Percentiles rank a stretch among this genome's conserved stretches.
Evolutionary conservation across 1,139 yeast genomes (phyloP).

Genomic region (Kurtzmaniella natalensis): DNA sequence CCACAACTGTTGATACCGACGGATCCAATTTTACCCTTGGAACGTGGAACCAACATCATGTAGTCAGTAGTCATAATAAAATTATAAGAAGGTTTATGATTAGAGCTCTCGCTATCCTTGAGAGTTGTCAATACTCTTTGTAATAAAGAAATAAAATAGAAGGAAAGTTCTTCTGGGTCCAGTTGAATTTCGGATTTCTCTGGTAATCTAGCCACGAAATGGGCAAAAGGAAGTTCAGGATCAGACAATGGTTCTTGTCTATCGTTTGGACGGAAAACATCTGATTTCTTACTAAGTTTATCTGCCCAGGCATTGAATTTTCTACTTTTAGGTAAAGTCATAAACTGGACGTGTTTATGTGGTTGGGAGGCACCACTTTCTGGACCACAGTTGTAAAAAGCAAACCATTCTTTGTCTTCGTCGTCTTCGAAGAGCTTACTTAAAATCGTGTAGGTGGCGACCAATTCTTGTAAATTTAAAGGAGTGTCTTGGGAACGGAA

Average conservation of each 20-base stretch:
- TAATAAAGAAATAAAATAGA: constrained; percentile 65
- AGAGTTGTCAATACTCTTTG: constrained; percentile 66
- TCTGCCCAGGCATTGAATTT: constrained; percentile 59
- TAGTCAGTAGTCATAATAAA: constrained; percentile 75
- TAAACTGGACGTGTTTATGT: constrained; percentile 86
- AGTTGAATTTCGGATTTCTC: constrained; percentile 30
- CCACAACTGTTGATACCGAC: constrained; percentile 80
- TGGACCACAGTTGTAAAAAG: constrained; percentile 85
- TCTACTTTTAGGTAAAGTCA: constrained; percentile 56
- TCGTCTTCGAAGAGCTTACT: constrained; percentile 17
- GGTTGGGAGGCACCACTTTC: constrained; percentile 90
- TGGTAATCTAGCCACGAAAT: constrained; percentile 69
- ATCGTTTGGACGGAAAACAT: constrained; percentile 50
- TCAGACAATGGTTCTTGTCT: constrained; percentile 59
- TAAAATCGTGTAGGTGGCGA: constrained; percentile 53
- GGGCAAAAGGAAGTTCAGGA: constrained; percentile 70
- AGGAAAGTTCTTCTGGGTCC: constrained; percentile 51
- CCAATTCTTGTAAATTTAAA: constrained; percentile 62
- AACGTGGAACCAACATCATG: constrained; percentile 84
- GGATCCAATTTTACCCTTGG: constrained; percentile 32
- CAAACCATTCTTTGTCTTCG: constrained; percentile 44
- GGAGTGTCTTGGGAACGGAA: constrained; percentile 72
- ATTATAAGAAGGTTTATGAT: constrained; percentile 59
- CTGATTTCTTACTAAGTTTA: constrained; percentile 39
- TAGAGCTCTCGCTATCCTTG: constrained; percentile 42